Conservation (phyloP, 352 stramenopile species). For the Hyaloperonospora brassicae region DNA sequence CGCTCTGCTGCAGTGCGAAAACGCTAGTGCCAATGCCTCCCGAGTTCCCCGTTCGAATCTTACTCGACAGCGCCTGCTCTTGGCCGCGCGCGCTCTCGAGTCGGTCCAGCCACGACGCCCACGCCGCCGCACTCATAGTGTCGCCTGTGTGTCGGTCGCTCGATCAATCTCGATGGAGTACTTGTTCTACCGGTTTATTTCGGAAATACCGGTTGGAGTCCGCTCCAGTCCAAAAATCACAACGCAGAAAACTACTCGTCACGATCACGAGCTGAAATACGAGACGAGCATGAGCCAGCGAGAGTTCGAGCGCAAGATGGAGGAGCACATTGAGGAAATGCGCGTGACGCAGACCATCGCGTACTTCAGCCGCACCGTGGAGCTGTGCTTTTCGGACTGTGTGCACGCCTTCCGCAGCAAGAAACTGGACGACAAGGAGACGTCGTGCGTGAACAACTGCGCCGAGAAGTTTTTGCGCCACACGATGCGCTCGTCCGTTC, state of each 20-base stretch:
- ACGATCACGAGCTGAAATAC: neutral
- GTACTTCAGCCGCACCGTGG: slow-evolving; percentile 87
- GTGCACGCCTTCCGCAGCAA: slow-evolving; percentile 88
- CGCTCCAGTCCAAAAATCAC: neutral
- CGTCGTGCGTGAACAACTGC: slow-evolving; percentile 83
- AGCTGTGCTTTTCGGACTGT: slow-evolving; percentile 85
- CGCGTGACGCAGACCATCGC: slow-evolving; percentile 84
- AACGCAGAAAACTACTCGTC: neutral
- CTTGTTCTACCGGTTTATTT: neutral
- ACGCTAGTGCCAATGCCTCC: slow-evolving; percentile 65
- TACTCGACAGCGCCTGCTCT: slow-evolving; percentile 51
- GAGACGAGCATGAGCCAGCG: slow-evolving; percentile 53
- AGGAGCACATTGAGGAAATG: slow-evolving; percentile 88
- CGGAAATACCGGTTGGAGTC: neutral
- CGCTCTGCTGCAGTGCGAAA: slow-evolving; percentile 78
- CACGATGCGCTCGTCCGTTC: slow-evolving; percentile 85
- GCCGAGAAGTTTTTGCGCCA: slow-evolving; percentile 88
- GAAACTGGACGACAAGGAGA: slow-evolving; percentile 86
- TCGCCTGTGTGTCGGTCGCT: neutral
- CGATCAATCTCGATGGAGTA: neutral
- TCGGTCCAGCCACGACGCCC: slow-evolving; percentile 74
- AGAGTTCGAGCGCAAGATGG: slow-evolving; percentile 86
- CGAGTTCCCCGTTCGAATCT: slow-evolving; percentile 60
- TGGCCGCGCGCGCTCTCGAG: slow-evolving; percentile 67
- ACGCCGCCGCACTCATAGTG: slow-evolving; percentile 58